Evolutionary conservation across 768 basidiomycete genomes (phyloP).

Genomic region (Tricholomella constricta): DNA sequence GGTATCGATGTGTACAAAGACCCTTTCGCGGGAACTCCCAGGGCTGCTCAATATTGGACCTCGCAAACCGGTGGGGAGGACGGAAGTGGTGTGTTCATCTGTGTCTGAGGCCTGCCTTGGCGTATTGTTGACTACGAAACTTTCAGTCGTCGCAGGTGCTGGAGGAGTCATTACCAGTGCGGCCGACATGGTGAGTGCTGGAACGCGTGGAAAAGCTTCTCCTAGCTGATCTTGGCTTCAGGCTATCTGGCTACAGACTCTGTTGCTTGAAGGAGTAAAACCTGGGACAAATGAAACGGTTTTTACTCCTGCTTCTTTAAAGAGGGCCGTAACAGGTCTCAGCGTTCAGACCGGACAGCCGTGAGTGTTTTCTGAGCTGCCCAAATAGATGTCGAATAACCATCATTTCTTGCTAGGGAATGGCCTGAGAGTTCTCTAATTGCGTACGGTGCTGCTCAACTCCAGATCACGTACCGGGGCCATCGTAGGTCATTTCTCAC

Average conservation of each 20-base stretch:
- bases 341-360: conserved; percentile 9
- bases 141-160: conserved; percentile 29
- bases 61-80: conserved; percentile 21
- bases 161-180: conserved; percentile 30
- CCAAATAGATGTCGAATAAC: background rate
- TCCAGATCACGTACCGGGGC: conserved; percentile 26
- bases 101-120: background rate
- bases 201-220: background rate
- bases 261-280: conserved; percentile 3
- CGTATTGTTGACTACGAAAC: background rate
- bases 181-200: conserved; percentile 24
- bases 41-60: conserved; percentile 22
- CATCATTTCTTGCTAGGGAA: conserved; percentile 3
- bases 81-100: conserved; percentile 24
- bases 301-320: background rate
- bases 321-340: conserved; percentile 16
- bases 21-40: conserved; percentile 16
- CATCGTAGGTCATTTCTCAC: background rate
- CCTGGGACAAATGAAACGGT: conserved; percentile 4
- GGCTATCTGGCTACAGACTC: conserved; percentile 2
- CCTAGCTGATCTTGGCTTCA: background rate
- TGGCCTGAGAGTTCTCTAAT: conserved; percentile 22
- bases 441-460: conserved; percentile 26
- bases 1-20: conserved; percentile 17
- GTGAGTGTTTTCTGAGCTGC: conserved; percentile 13